Percentiles rank a stretch among this genome's conserved stretches.
phyloP scores from a whole-genome alignment of 768 basidiomycete genomes.

The Mycena epipterygia region DNA sequence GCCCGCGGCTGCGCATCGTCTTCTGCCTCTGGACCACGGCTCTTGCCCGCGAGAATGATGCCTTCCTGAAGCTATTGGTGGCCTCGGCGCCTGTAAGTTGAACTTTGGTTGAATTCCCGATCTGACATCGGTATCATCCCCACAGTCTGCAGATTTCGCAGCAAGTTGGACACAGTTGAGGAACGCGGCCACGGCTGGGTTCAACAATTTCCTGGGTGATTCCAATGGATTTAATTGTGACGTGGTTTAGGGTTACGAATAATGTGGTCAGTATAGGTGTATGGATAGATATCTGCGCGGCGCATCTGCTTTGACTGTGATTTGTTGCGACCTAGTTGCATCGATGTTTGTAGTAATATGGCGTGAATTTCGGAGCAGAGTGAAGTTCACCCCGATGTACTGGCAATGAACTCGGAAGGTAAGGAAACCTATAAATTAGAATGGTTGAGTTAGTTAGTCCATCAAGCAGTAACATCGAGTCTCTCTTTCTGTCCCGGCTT shows the following conservation, averaged over 20 bases:
- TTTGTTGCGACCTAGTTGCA: too few relatives aligned
- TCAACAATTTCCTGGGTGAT: not conserved
- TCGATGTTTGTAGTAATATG: too few relatives aligned
- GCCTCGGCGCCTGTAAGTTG: not conserved
- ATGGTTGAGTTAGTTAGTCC: too few relatives aligned
- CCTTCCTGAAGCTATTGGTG: not conserved
- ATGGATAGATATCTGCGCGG: too few relatives aligned
- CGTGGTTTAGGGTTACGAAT: not conserved
- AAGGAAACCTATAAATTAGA: too few relatives aligned
- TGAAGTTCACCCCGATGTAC: too few relatives aligned
- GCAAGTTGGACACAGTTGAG: not conserved
- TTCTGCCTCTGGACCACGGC: conserved; percentile 8
- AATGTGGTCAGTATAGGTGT: too few relatives aligned
- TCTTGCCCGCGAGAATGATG: not conserved
- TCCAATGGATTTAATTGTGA: not conserved
- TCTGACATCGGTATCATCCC: not conserved
- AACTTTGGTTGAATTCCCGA: not conserved
- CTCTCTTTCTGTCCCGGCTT: too few relatives aligned
- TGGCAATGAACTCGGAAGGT: too few relatives aligned
- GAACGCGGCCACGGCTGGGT: not conserved
- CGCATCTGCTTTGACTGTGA: too few relatives aligned
- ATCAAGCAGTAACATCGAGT: too few relatives aligned
- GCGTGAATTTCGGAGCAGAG: too few relatives aligned
- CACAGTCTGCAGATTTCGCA: not conserved
- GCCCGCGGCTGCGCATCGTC: not conserved